phyloP scores from a whole-genome alignment of 2,329 filamentous ascomycete genomes.

The Aspergillus sp. region DNA sequence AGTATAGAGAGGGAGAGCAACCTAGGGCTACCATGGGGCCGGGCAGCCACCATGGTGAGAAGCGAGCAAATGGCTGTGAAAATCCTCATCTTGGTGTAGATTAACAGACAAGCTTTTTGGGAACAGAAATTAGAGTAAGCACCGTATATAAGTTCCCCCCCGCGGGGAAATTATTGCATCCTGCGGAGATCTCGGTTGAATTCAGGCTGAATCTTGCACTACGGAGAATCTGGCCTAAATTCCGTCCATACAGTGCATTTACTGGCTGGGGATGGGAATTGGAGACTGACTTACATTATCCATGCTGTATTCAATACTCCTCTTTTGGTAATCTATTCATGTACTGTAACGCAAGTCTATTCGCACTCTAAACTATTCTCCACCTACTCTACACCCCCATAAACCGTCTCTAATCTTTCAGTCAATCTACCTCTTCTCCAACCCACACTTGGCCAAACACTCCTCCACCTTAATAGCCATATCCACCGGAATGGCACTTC shows the following conservation, averaged over 20 bases:
- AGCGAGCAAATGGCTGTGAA: too few species aligned
- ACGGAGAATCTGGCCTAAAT: too few species aligned
- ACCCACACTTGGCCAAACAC: slow-evolving; percentile 26
- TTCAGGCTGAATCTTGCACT: neutral
- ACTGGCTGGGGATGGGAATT: too few species aligned
- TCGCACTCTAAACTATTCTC: too few species aligned
- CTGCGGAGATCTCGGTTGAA: neutral
- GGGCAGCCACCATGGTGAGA: too few species aligned
- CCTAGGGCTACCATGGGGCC: neutral
- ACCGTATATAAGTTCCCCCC: neutral
- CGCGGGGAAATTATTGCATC: neutral
- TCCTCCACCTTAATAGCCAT: slow-evolving; percentile 23
- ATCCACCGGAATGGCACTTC: slow-evolving; percentile 17
- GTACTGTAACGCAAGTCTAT: too few species aligned
- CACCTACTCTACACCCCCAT: neutral
- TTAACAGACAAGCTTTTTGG: neutral
- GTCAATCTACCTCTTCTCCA: slow-evolving; percentile 14
- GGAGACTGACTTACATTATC: too few species aligned
- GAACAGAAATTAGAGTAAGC: neutral
- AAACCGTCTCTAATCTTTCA: neutral
- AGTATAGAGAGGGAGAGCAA: neutral
- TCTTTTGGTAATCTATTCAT: too few species aligned
- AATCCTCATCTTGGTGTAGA: too few species aligned
- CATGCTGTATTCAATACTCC: too few species aligned
- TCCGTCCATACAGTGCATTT: too few species aligned